These are phyloP conservation scores for Cercospora nicotianae DNA, from an alignment of 2,329 filamentous ascomycete genomes.

Conservation along the genomic window DNA sequence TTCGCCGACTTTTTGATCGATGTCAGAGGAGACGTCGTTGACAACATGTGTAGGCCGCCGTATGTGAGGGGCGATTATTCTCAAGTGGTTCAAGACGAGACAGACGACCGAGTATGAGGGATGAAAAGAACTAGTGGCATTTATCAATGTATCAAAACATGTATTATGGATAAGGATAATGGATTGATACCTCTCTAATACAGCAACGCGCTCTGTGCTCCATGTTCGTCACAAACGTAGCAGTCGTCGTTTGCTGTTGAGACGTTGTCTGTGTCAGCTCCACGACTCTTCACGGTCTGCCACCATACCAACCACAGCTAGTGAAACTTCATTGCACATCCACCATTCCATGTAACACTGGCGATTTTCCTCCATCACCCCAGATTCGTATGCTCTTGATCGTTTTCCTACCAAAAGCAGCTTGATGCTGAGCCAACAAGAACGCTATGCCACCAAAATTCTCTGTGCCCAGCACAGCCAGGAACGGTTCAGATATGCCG, in stretches of 20 bases:
- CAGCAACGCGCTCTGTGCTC: background rate
- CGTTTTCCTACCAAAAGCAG: background rate
- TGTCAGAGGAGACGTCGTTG: constrained; percentile 11
- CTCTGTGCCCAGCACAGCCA: constrained; percentile 3
- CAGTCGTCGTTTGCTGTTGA: background rate
- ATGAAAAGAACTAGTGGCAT: background rate
- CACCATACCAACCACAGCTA: background rate
- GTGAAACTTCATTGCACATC: background rate
- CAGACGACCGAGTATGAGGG: constrained; percentile 26
- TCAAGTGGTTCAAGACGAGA: constrained; percentile 32
- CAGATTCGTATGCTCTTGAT: constrained; percentile 10
- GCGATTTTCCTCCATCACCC: constrained; percentile 2
- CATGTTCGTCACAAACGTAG: background rate
- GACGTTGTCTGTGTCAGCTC: background rate
- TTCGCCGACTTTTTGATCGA: constrained; percentile 6
- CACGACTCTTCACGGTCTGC: too few species aligned
- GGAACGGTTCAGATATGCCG: background rate
- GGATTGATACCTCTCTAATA: background rate
- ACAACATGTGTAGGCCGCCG: constrained; percentile 31
- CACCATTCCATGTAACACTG: constrained; percentile 11
- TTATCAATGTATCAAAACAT: background rate
- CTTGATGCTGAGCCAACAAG: constrained; percentile 11
- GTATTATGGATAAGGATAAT: background rate
- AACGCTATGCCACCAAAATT: constrained; percentile 11
- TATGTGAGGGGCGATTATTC: constrained; percentile 35